Percentiles rank a stretch among this genome's conserved stretches.
These are phyloP conservation scores for Cytospora schulzeri DNA, from an alignment of 2,329 filamentous ascomycete genomes.

Conservation along the genomic window DNA sequence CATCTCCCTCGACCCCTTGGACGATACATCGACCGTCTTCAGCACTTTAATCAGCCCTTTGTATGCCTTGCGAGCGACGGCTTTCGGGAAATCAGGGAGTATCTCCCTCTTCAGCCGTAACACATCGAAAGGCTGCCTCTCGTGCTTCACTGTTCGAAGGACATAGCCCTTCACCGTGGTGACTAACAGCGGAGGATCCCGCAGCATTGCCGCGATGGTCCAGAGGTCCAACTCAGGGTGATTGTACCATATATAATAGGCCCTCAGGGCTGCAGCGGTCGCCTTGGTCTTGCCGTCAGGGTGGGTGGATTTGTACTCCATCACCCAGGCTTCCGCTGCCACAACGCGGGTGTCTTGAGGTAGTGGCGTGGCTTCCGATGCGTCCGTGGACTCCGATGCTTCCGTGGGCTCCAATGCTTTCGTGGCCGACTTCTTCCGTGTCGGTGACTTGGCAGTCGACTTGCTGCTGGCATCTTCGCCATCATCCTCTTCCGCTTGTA, in stretches of 20 bases:
- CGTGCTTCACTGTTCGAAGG: slow-evolving; percentile 53
- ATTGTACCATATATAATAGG: slow-evolving; percentile 66
- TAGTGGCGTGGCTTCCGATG: slow-evolving; percentile 14
- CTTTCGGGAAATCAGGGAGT: slow-evolving; percentile 38
- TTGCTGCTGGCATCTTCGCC: background rate
- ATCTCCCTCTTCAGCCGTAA: slow-evolving; percentile 49
- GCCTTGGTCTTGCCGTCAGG: slow-evolving; percentile 30
- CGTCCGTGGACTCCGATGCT: too few relatives aligned
- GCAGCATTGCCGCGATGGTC: slow-evolving; percentile 56
- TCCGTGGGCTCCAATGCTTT: slow-evolving; percentile 22
- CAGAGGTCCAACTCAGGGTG: slow-evolving; percentile 51
- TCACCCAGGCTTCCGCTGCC: slow-evolving; percentile 45
- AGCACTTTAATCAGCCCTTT: slow-evolving; percentile 34
- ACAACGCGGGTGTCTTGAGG: slow-evolving; percentile 45
- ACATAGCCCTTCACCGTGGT: slow-evolving; percentile 63
- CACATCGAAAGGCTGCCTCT: slow-evolving; percentile 53
- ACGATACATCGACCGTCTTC: slow-evolving; percentile 11
- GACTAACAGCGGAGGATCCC: slow-evolving; percentile 60
- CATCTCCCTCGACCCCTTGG: background rate
- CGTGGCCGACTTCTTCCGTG: slow-evolving; percentile 25
- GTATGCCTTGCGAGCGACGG: slow-evolving; percentile 32
- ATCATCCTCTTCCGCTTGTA: slow-evolving; percentile 3
- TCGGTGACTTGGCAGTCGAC: slow-evolving; percentile 5
- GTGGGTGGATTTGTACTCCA: slow-evolving; percentile 40
- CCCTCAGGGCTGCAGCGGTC: slow-evolving; percentile 47